These are phyloP conservation scores for Agroathelia rolfsii DNA, from an alignment of 1,284 basidiomycete species.

Conservation along the genomic window DNA sequence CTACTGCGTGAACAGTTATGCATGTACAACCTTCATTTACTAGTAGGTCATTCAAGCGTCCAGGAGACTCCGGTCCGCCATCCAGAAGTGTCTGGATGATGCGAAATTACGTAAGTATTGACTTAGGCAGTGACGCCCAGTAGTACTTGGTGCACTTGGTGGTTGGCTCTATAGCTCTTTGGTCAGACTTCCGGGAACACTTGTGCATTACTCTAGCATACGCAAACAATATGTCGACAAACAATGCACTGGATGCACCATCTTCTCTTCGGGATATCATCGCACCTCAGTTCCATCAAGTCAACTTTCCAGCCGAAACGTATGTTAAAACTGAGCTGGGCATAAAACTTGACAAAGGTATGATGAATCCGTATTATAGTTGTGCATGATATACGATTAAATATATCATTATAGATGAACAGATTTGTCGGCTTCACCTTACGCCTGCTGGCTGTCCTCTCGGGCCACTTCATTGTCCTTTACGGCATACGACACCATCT, in stretches of 20 bases:
- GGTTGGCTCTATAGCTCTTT: too few relatives aligned
- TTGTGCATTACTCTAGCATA: too few relatives aligned
- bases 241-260: slow-evolving; percentile 52
- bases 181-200: too few relatives aligned
- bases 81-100: too few relatives aligned
- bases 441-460: slow-evolving; percentile 80
- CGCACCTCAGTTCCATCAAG: slow-evolving; percentile 87
- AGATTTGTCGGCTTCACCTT: slow-evolving; percentile 81
- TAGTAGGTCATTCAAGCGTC: too few relatives aligned
- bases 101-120: too few relatives aligned
- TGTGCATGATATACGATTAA: slow-evolving; percentile 8
- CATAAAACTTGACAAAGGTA: slow-evolving; percentile 89
- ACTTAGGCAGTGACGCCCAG: too few relatives aligned
- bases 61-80: too few relatives aligned
- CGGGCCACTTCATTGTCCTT: slow-evolving; percentile 78
- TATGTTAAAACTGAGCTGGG: slow-evolving; percentile 80
- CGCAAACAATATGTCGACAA: slow-evolving; percentile 24
- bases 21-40: too few relatives aligned
- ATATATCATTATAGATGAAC: slow-evolving; percentile 54
- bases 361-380: slow-evolving; percentile 16
- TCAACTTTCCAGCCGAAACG: slow-evolving; percentile 77
- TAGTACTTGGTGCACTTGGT: too few relatives aligned
- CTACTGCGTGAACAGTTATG: too few relatives aligned
- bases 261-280: slow-evolving; percentile 68
- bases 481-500: slow-evolving; percentile 84